Evolutionary conservation across 2,329 filamentous ascomycete genomes (phyloP), one percentile per base, ranked within the genome.

Genomic region (Fusarium palustre): DNA sequence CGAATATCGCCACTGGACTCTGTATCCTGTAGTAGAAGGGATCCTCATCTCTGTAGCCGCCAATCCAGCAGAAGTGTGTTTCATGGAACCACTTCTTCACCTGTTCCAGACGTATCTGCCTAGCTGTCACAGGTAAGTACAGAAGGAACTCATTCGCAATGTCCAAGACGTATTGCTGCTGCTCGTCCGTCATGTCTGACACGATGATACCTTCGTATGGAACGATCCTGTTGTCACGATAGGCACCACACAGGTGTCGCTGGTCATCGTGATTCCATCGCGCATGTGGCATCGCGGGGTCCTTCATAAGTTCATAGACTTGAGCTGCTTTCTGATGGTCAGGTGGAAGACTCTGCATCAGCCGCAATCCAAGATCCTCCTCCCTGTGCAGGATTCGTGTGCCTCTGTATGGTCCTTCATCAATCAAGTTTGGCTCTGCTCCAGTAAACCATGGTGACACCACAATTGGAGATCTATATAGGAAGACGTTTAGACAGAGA

Each of bases 201-300:
- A 90, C 88, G 0, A 82, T 74, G 8, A 92, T 78, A 0, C 92
- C 92, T 78, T 94, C 89, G 75, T 89, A 92, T 0, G 92, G 92
- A 1, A 95, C 90, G 13, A 92, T 79, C 13, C 92, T 86, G 77
- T 95, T 96, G 73, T 95, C 92, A 15, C 91, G 86, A 76, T 91
- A 93, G 0, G 92, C 92, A 36, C 92, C 92, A 75, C 91, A 92
- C 7, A 93, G 77, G 73, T 94, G 92, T 8, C 92, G 85, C 80
- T 94, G 91, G 76, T 95, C 92, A 73, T 93, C 91, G 69, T 90
- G 90, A 76, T 94, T 94, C 91, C 91, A 94, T 10, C 91, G 85
- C 12, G 89, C 90, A 15, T 81, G 79, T 4, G 86, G 87, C 91
- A 93, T 93, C 0, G 80, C 83, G 0, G 87, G 86, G 59, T 93